Percentiles rank a stretch among this genome's conserved stretches.
phyloP scores from a whole-genome alignment of 2,329 filamentous ascomycete genomes.

The Stagonosporopsis cucurbitacearum region DNA sequence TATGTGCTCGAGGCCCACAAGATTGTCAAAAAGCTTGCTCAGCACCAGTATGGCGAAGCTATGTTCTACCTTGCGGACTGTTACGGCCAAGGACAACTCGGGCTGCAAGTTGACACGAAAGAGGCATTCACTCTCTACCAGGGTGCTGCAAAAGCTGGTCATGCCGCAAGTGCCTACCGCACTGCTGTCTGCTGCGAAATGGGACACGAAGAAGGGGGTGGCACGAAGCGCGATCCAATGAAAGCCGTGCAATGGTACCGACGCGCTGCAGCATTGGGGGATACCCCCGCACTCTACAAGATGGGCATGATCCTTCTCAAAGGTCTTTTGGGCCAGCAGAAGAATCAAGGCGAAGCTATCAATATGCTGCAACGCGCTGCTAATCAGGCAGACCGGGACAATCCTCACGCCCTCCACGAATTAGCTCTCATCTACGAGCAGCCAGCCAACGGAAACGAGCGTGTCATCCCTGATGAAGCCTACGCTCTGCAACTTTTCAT shows the following conservation, averaged over 20 bases:
- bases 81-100: slow-evolving; percentile 80
- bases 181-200: slow-evolving; percentile 98
- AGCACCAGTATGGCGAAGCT: slow-evolving; percentile 76
- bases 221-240: slow-evolving; percentile 85
- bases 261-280: slow-evolving; percentile 85
- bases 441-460: slow-evolving; percentile 62
- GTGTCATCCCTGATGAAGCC: slow-evolving; percentile 78
- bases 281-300: slow-evolving; percentile 97
- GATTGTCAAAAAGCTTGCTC: slow-evolving; percentile 84
- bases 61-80: slow-evolving; percentile 95
- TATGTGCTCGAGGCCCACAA: slow-evolving; percentile 89
- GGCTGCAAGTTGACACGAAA: slow-evolving; percentile 81
- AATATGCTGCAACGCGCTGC: slow-evolving; percentile 93
- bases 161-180: slow-evolving; percentile 86
- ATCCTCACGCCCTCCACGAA: slow-evolving; percentile 94
- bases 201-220: slow-evolving; percentile 90
- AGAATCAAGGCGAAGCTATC: slow-evolving; percentile 83
- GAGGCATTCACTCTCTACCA: slow-evolving; percentile 95
- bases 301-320: slow-evolving; percentile 96
- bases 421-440: slow-evolving; percentile 71
- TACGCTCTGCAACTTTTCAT: slow-evolving; percentile 84
- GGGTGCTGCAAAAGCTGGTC: slow-evolving; percentile 86
- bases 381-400: slow-evolving; percentile 84
- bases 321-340: slow-evolving; percentile 85
- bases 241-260: slow-evolving; percentile 99